Evolutionary conservation across 257 asterid genomes (phyloP).

Genomic region (Coffea canephora): DNA sequence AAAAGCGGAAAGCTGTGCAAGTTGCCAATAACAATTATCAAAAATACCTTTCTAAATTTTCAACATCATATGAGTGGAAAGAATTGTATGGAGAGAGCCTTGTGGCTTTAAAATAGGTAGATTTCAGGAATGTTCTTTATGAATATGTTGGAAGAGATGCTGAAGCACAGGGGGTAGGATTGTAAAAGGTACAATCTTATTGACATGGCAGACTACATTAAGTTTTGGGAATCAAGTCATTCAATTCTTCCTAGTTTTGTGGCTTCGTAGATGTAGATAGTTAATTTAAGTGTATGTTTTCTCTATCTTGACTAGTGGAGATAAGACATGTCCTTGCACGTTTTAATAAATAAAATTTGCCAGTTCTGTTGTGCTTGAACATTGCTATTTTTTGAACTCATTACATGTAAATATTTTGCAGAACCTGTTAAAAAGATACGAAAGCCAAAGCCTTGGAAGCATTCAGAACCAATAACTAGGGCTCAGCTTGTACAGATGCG

Average conservation of each 20-base stretch:
- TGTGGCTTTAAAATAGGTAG: background rate
- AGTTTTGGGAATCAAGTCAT: background rate
- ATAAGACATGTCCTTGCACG: background rate
- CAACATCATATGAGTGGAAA: background rate
- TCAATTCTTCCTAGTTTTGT: background rate
- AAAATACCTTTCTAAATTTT: background rate
- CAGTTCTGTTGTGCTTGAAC: background rate
- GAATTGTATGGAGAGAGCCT: background rate
- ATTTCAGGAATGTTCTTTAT: background rate
- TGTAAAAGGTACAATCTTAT: background rate
- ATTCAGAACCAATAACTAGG: constrained; percentile 70
- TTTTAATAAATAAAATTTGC: background rate
- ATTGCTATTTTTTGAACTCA: background rate
- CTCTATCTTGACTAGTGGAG: background rate
- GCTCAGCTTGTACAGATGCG: constrained; percentile 69
- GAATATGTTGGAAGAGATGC: background rate
- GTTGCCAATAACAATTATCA: background rate
- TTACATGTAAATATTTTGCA: constrained; percentile 12
- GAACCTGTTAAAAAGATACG: constrained; percentile 48
- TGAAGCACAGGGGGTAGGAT: background rate
- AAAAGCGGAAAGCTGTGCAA: background rate
- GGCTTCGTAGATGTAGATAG: background rate
- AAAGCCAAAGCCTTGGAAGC: constrained; percentile 84
- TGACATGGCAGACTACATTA: background rate
- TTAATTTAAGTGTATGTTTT: background rate